Evolutionary conservation across 805 yeast genomes (phyloP).

Genomic region (Metschnikowia lochheadii): DNA sequence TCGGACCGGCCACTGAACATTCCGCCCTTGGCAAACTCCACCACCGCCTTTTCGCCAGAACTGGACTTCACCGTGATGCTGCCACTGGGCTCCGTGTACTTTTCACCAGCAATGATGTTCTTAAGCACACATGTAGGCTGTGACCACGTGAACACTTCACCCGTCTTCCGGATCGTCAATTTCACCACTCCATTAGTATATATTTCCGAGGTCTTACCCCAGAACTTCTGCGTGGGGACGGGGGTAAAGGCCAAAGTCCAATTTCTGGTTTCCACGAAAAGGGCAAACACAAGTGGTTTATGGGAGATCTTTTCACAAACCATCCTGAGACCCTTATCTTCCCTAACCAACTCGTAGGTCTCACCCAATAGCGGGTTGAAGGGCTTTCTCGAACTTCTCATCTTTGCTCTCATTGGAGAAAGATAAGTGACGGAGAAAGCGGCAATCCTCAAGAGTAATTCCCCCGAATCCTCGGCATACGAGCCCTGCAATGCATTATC

Average conservation of each 20-base stretch:
- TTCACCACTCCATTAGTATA: conserved; percentile 67
- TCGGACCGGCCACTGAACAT: conserved; percentile 85
- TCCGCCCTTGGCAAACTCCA: conserved; percentile 75
- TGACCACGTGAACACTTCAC: conserved; percentile 74
- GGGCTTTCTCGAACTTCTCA: conserved; percentile 80
- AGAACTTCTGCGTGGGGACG: conserved; percentile 79
- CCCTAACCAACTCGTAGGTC: conserved; percentile 84
- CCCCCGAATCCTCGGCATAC: conserved; percentile 46
- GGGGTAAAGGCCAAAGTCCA: conserved; percentile 72
- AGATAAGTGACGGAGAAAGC: conserved; percentile 77
- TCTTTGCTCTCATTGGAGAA: conserved; percentile 68
- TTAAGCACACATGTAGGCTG: conserved; percentile 81
- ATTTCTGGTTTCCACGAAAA: conserved; percentile 62
- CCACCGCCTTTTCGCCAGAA: conserved; percentile 62
- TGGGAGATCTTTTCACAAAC: conserved; percentile 85
- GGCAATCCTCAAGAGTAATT: conserved; percentile 63
- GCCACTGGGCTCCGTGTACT: conserved; percentile 83
- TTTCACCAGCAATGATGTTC: conserved; percentile 91
- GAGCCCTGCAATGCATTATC: conserved; percentile 52
- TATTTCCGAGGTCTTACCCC: conserved; percentile 92
- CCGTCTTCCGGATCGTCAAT: conserved; percentile 53
- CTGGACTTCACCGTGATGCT: conserved; percentile 63
- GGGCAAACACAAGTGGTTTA: conserved; percentile 81
- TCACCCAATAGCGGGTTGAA: conserved; percentile 94
- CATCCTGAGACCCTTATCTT: conserved; percentile 70